Evolutionary conservation across 306 rosid genomes (phyloP).

Genomic region (Medicago lupulina): DNA sequence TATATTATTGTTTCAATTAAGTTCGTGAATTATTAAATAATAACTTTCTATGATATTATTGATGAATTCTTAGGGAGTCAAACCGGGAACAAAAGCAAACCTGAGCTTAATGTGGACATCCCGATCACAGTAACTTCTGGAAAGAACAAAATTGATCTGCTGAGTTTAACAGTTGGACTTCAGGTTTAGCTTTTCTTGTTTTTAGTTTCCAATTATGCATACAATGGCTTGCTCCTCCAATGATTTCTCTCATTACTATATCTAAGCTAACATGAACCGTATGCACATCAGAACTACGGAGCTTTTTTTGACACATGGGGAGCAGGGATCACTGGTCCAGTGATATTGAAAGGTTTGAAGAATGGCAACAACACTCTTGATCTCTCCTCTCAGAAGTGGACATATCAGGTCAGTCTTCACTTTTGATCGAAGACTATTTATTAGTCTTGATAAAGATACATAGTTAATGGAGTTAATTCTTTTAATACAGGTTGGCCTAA

Average conservation of each 20-base stretch:
- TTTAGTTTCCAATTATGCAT: constrained; percentile 22
- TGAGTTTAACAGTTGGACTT: constrained; percentile 96
- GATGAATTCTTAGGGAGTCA: constrained; percentile 68
- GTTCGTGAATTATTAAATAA: too few relatives aligned
- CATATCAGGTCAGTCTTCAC: constrained; percentile 73
- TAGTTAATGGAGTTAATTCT: constrained; percentile 1
- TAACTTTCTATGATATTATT: constrained; percentile 7
- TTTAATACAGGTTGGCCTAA: constrained; percentile 79
- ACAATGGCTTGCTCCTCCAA: constrained; percentile 1
- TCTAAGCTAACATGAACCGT: constrained; percentile 31
- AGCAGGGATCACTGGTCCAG: constrained; percentile 97
- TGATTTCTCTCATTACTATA: background rate
- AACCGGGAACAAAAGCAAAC: constrained; percentile 51
- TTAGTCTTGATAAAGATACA: background rate
- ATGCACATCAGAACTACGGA: constrained; percentile 75
- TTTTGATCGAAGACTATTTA: constrained; percentile 33
- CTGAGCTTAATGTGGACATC: constrained; percentile 60
- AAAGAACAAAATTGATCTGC: constrained; percentile 83
- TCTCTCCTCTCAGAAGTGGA: constrained; percentile 89
- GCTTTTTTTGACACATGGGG: constrained; percentile 70
- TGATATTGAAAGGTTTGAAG: constrained; percentile 64
- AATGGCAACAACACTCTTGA: constrained; percentile 61
- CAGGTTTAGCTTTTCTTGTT: constrained; percentile 63
- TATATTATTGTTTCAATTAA: too few relatives aligned
- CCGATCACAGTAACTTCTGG: constrained; percentile 65